Evolutionary conservation across 305 asterid genomes (phyloP).

Genomic region (Ilex paraguariensis): DNA sequence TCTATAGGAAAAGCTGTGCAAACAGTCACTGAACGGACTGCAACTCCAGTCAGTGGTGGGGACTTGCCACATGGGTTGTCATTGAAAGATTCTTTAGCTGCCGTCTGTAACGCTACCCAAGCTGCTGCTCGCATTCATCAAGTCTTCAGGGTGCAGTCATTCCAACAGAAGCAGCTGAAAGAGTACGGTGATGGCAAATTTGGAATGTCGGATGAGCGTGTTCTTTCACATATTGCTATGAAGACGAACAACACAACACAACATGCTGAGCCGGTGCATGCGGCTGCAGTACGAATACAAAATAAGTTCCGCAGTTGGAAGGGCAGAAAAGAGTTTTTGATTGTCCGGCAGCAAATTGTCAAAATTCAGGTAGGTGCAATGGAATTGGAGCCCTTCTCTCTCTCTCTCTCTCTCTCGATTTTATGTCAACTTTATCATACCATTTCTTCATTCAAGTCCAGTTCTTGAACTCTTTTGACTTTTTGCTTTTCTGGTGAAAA

Average conservation of each 20-base stretch:
- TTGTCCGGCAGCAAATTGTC: slow-evolving; percentile 73
- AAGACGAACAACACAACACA: slow-evolving; percentile 48
- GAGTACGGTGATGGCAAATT: slow-evolving; percentile 40
- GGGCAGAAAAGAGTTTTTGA: slow-evolving; percentile 69
- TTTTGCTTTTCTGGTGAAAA: slow-evolving; percentile 19
- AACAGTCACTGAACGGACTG: slow-evolving; percentile 61
- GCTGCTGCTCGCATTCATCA: slow-evolving; percentile 95
- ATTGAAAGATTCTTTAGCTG: slow-evolving; percentile 89
- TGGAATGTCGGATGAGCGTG: slow-evolving; percentile 42
- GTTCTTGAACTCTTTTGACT: slow-evolving; percentile 16
- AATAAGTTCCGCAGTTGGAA: slow-evolving; percentile 93
- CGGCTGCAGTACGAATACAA: slow-evolving; percentile 84
- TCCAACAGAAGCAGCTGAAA: slow-evolving; percentile 66
- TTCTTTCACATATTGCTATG: slow-evolving; percentile 54
- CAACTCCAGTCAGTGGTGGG: slow-evolving; percentile 53
- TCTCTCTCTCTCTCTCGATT: neutral
- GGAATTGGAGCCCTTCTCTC: slow-evolving; percentile 2
- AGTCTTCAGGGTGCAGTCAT: slow-evolving; percentile 79
- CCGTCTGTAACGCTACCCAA: slow-evolving; percentile 87
- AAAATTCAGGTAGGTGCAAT: slow-evolving; percentile 97
- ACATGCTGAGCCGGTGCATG: slow-evolving; percentile 42
- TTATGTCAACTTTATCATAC: neutral
- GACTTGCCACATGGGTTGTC: slow-evolving; percentile 64
- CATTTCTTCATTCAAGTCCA: neutral
- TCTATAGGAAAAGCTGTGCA: slow-evolving; percentile 40